Evolutionary conservation across 192 early-diverging fungal species (phyloP).

Genomic region (Backusella tarrabulga): DNA sequence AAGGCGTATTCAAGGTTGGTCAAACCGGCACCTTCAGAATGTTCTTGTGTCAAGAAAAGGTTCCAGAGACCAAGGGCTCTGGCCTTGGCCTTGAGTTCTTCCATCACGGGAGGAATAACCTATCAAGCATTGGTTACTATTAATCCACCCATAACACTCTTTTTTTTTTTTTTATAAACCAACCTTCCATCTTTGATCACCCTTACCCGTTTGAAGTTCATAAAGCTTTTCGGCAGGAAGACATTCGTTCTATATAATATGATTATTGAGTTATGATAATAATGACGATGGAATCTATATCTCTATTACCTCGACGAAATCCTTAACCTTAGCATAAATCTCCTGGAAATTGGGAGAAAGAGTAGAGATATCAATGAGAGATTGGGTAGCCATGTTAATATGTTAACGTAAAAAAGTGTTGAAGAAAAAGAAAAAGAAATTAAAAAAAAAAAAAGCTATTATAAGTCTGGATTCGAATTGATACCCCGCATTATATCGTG

Average conservation of each 20-base stretch:
- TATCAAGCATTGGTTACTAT: neutral
- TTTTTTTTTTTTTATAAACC: constrained; percentile 42
- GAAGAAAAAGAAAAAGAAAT: constrained; percentile 1
- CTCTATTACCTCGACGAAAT: constrained; percentile 58
- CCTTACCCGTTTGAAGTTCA: constrained; percentile 66
- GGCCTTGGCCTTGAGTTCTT: constrained; percentile 87
- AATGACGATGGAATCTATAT: neutral
- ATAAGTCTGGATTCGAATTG: neutral
- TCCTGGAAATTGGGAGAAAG: constrained; percentile 55
- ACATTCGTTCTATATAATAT: constrained; percentile 72
- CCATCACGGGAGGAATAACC: constrained; percentile 82
- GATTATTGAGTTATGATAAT: neutral
- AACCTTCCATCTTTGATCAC: constrained; percentile 84
- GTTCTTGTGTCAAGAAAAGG: constrained; percentile 66
- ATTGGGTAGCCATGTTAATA: constrained; percentile 31
- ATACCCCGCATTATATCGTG: neutral
- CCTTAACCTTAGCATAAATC: constrained; percentile 52
- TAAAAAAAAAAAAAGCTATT: neutral
- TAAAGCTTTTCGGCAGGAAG: constrained; percentile 88
- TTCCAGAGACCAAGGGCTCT: constrained; percentile 93
- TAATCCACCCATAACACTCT: constrained; percentile 48
- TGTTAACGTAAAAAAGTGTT: neutral
- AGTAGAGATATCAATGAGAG: constrained; percentile 28
- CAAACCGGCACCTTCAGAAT: constrained; percentile 80
- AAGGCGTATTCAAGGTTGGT: constrained; percentile 94